A percentile compares a stretch with the other conserved stretches of the same genome.
phyloP scores from a whole-genome alignment of 2,329 filamentous ascomycete genomes.

The Lecanicillium sp. region DNA sequence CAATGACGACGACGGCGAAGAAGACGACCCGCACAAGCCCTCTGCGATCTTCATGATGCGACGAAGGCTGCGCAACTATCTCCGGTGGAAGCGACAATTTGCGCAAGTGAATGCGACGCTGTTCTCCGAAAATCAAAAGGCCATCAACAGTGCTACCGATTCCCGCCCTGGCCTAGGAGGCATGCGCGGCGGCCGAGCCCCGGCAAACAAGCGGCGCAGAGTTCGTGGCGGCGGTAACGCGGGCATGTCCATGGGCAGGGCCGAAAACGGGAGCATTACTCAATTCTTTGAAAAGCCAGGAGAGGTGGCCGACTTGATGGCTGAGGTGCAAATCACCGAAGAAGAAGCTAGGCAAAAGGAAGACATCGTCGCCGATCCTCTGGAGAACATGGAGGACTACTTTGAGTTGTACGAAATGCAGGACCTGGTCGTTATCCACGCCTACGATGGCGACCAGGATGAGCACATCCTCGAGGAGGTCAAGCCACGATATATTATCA shows the following conservation, averaged over 20 bases:
- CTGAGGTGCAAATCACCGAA: conserved; percentile 74
- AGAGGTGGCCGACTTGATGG: conserved; percentile 76
- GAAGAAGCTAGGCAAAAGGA: conserved; percentile 68
- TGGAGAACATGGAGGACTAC: conserved; percentile 87
- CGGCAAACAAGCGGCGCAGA: conserved; percentile 79
- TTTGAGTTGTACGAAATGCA: conserved; percentile 89
- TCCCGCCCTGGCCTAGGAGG: conserved; percentile 36
- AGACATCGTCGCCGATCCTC: conserved; percentile 65
- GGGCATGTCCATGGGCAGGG: conserved; percentile 51
- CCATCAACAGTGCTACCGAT: conserved; percentile 60
- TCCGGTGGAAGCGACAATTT: conserved; percentile 87
- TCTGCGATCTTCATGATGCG: conserved; percentile 88
- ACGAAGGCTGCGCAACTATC: conserved; percentile 74
- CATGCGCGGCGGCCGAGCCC: conserved; percentile 51
- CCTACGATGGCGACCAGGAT: conserved; percentile 92
- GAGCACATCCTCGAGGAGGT: conserved; percentile 94
- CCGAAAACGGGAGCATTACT: conserved; percentile 65
- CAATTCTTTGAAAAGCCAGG: conserved; percentile 75
- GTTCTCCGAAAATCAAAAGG: conserved; percentile 73
- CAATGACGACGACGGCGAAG: conserved; percentile 35
- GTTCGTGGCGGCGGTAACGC: conserved; percentile 68
- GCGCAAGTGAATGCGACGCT: conserved; percentile 73
- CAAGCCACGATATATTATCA: conserved; percentile 89
- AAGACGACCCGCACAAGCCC: conserved; percentile 47
- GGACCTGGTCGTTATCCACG: conserved; percentile 80